A percentile compares a stretch with the other conserved stretches of the same genome.
phyloP scores from a whole-genome alignment of 2,329 filamentous ascomycete genomes.

The Colletotrichum karsti region DNA sequence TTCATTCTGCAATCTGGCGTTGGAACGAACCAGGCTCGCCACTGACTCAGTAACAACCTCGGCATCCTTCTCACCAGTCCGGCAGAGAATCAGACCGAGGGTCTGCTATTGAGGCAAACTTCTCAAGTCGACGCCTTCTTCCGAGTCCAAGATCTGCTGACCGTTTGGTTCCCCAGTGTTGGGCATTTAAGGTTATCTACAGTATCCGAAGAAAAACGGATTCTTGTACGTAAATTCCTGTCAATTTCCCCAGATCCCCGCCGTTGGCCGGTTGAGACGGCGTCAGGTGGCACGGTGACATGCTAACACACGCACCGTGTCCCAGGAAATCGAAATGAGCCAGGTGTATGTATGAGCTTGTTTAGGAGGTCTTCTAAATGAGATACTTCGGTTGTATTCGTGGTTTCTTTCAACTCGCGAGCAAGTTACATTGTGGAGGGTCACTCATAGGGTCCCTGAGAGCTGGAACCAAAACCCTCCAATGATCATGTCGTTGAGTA shows the following conservation, averaged over 20 bases:
- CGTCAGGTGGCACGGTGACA: neutral
- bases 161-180: neutral
- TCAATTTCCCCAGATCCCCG: slow-evolving; percentile 11
- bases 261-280: neutral
- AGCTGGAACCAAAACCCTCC: neutral
- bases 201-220: neutral
- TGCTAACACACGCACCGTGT: neutral
- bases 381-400: no score
- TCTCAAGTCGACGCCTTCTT: no score
- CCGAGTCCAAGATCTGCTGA: no score
- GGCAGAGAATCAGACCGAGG: neutral
- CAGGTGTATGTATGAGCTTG: slow-evolving; percentile 3
- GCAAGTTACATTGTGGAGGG: neutral
- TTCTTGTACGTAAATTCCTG: slow-evolving; percentile 19
- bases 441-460: neutral
- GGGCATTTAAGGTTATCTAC: slow-evolving; percentile 19
- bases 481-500: neutral
- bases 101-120: neutral
- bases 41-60: slow-evolving; percentile 13
- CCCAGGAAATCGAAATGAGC: neutral
- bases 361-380: neutral
- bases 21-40: neutral
- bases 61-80: neutral
- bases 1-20: neutral
- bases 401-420: neutral